Conservation (phyloP, 2,329 filamentous ascomycete species). For the Diaporthe sp. region DNA sequence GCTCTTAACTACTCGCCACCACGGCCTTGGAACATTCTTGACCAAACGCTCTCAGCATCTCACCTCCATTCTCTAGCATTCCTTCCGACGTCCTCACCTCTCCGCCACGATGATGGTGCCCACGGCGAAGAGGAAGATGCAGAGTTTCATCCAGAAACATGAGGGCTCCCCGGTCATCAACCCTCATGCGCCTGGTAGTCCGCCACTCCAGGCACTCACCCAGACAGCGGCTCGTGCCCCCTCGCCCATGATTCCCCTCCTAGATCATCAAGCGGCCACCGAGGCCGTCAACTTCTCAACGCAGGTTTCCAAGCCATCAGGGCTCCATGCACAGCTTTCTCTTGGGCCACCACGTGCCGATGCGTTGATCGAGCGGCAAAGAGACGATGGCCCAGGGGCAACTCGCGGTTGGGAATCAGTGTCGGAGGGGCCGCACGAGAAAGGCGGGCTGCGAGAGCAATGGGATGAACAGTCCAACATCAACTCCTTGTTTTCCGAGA, state of each 20-base stretch:
- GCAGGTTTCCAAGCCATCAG: slow-evolving; percentile 14
- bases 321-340: not conserved
- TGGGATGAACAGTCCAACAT: slow-evolving; percentile 43
- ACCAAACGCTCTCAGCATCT: not conserved
- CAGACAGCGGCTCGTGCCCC: slow-evolving; percentile 13
- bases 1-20: no score
- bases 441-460: slow-evolving; percentile 34
- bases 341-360: slow-evolving; percentile 9
- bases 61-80: not conserved
- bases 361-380: not conserved
- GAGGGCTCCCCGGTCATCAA: slow-evolving; percentile 31
- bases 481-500: slow-evolving; percentile 40
- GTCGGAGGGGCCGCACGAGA: slow-evolving; percentile 19
- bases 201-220: slow-evolving; percentile 33
- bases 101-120: slow-evolving; percentile 47
- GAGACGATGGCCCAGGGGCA: not conserved
- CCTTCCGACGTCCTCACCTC: not conserved
- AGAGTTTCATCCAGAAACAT: slow-evolving; percentile 50
- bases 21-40: not conserved
- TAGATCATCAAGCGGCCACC: slow-evolving; percentile 7
- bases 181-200: slow-evolving; percentile 41
- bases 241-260: slow-evolving; percentile 27
- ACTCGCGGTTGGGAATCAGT: slow-evolving; percentile 31
- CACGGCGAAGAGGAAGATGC: slow-evolving; percentile 49
- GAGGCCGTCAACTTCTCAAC: slow-evolving; percentile 40